Base-by-base conservation (phyloP, 2,329 filamentous ascomycete species). In the Cadophora sp. region DNA sequence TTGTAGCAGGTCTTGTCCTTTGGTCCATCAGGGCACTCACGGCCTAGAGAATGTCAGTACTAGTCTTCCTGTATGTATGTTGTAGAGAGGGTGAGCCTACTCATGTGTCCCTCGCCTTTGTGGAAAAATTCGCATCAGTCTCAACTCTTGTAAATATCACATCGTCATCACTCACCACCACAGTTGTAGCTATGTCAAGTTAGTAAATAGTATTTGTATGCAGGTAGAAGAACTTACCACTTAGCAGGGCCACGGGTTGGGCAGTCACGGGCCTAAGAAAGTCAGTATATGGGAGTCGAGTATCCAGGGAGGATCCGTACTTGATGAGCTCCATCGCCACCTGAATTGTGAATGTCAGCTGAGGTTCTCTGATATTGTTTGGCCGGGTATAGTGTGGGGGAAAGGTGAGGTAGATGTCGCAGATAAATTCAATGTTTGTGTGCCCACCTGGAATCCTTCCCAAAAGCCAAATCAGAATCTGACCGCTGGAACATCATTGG, bases 1-100 rank as follows among this genome's bases (percentile, higher is more conserved):
- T 90, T 87, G 83, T 91, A 91, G 84, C 88, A 91, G 76, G 88
- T 86, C 84, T 91, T 94, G 82, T 97, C 93, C 85, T 97, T 97
- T 77, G 92, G 88, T 67, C 93, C 91, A 80, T 93, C 89, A 71
- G 91, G 89, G 86, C 95, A 98, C 79, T 98, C 95, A 81, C 94
- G 93, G 87, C 91, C 90, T 91, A 70, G 8, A 33, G 64, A 60
- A 55, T 64, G 65, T 76, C 66, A 76, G 64, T 66, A 64, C 20
- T 66, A 71, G 62, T 60, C 55, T 68, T 51, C 16, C 5, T 47
- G n/a, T 59, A 27, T 14, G 67, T 59, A 27, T 14, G 67, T 59
- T 4, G 41, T 63, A 62, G 70, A n/a, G 18, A 33, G 56, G 45
- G 11, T 11, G 45, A 62, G 83, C 88, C 82, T 84, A 92, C 90